Base-by-base conservation (phyloP, 2,329 filamentous ascomycete species). In the Calonectria ilicicola region DNA sequence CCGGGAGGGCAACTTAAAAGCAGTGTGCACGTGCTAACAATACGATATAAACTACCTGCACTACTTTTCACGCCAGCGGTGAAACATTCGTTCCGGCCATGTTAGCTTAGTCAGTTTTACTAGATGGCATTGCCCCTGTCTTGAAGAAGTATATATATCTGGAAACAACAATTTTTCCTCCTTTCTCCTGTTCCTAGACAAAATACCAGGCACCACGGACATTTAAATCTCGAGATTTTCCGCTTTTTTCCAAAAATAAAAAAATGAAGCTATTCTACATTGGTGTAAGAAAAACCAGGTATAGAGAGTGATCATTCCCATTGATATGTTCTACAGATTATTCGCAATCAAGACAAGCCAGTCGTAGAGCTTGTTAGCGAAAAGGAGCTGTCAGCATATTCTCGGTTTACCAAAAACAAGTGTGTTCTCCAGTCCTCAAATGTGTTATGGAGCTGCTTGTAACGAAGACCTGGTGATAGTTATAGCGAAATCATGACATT, bases 221-320 rank as follows among this genome's bases (percentile, higher is more conserved):
- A 6, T 1, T 10, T 35, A 14, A 35, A 35, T 35, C 32, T 35
- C 10, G 32, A 35, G 32, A 35, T 35, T 35, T 35, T 10, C 32
- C 10, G 10, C 12, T 9, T 32, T 32, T 9, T 32, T 9, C n/a
- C n/a, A 9, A 9, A 10, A 42, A 42, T 27, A 27, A 29, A 19
- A 58, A 35, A 92, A 96, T 96, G 94, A 96, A 96, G 91, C 87
- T 97, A 84, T 89, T 94, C 85, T 97, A 97, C 85, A 94, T 97
- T 82, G 94, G 94, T 80, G 95, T 96, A 92, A 35, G 32, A 76
- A 76, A 74, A 10, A 27, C 19, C 29, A 21, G 19, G 29, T 19
- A 10, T 5, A n/a, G 19, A 5, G 32, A 35, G 9, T 40, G n/a
- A n/a, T 8, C 2, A 65, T 58, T 38, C 71, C 64, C 62, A 73